Evolutionary conservation across 768 basidiomycete species (phyloP), one percentile per base, ranked within the genome.

Genomic region (Tylopilus balloui): DNA sequence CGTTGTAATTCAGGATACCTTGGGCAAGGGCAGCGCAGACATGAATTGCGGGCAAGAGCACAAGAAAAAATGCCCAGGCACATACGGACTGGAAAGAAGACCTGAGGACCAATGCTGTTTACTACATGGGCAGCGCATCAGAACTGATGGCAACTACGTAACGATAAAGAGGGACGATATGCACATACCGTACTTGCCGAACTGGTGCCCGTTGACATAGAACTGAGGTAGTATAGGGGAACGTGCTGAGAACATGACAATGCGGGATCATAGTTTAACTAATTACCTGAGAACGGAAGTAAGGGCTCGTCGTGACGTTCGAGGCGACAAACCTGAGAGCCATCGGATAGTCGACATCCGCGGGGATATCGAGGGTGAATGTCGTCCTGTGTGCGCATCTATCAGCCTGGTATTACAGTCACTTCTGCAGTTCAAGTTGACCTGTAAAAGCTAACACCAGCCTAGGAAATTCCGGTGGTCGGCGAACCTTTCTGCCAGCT

Each of bases 391-490:
- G 38, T 35, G 23, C 11, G 28, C 19, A 11, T 29, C 19, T 19
- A 21, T 52, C n/a, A 53, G 39, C 20, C 29, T n/a, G 19, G 5
- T n/a, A 17, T n/a, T 34, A n/a, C 20, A 12, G 27, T 14, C 14
- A 42, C 24, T 28, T 17, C 25, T 23, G 11, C 15, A 15, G 13
- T 20, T 39, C 23, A 17, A 34, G 27, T 47, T 14, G 17, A 73
- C 75, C 75, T 72, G 52, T 73, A 79, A 62, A 79, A 78, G 43
- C 62, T 65, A 29, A 78, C 76, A 20, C 78, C 78, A 7, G 76
- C 71, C 8, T 64, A 52, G 6, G 69, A 61, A 31, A 72, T 69
- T 24, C 76, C 77, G 1, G 52, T 57, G 9, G 70, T 75, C 1
- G 78, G 77, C 11, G 66, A 68, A 3, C 73, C 68, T 24, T 53